Evolutionary conservation across 2,329 filamentous ascomycete species (phyloP), one percentile per base, ranked within the genome.

Genomic region (Arthrobotrys musiformis): DNA sequence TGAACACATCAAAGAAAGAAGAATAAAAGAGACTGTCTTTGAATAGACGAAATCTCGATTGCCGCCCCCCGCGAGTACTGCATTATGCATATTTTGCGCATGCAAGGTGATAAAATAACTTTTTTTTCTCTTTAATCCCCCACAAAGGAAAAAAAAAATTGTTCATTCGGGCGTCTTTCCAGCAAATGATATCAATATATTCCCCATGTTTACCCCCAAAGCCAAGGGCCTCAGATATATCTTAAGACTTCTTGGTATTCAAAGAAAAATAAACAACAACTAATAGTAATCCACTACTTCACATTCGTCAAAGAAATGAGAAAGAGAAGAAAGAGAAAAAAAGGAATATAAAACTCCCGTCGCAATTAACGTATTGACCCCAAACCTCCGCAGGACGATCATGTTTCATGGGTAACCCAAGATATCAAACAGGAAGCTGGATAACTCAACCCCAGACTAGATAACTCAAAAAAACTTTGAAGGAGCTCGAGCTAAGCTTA

Each of bases 371-470:
- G n/a, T 58, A 58, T 58, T 8, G 15, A 58, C 37, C n/a, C 9
- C 54, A 30, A 24, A 58, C 37, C n/a, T 9, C 54, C 54, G 35
- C 50, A 22, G 7, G 50, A 19, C 50, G 54, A 58, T 58, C 54
- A 8, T 58, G 33, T 58, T 40, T 26, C 33, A 40, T 15, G n/a
- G 4, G 26, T 19, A 9, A 28, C 50, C 50, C 50, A 48, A 48
- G 61, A 35, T 37, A 64, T 64, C 61, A 64, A 54, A 67, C 54
- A 44, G 62, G 62, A 67, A 67, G 62, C 33, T 54, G 62, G n/a
- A 67, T 67, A 67, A 56, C n/a, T n/a, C n/a, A n/a, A n/a, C n/a
- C n/a, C n/a, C n/a, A n/a, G n/a, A n/a, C n/a, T n/a, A n/a, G n/a
- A n/a, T n/a, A n/a, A n/a, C n/a, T n/a, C n/a, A n/a, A n/a, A n/a